Conservation (phyloP, 495 filamentous ascomycete species). For the Penicillium odoratum region DNA sequence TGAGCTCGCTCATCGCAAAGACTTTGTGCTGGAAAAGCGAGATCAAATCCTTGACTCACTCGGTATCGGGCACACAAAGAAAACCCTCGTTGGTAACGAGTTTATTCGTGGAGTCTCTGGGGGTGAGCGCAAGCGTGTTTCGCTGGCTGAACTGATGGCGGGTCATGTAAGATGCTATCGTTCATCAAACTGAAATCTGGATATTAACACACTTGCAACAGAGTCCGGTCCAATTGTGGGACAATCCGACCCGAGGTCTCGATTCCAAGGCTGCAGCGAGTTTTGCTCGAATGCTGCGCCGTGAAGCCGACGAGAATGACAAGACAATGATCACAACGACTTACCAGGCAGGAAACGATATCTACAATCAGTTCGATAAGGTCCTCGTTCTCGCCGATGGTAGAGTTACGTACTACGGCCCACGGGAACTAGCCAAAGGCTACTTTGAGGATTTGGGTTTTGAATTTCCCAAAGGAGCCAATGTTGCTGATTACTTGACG, state of each 20-base stretch:
- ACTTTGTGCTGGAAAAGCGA: slow-evolving; percentile 64
- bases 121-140: slow-evolving; percentile 82
- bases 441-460: slow-evolving; percentile 77
- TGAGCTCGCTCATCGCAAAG: slow-evolving; percentile 48
- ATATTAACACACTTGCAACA: slow-evolving; percentile 4
- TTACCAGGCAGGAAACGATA: slow-evolving; percentile 78
- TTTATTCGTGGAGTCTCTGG: slow-evolving; percentile 80
- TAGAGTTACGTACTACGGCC: slow-evolving; percentile 76
- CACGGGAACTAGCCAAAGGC: slow-evolving; percentile 54
- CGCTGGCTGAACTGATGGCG: slow-evolving; percentile 70
- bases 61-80: slow-evolving; percentile 72
- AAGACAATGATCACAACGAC: slow-evolving; percentile 73
- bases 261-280: slow-evolving; percentile 81
- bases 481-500: slow-evolving; percentile 77
- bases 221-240: slow-evolving; percentile 83
- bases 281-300: slow-evolving; percentile 67
- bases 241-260: slow-evolving; percentile 75
- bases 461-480: slow-evolving; percentile 65
- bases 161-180: slow-evolving; percentile 42
- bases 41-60: slow-evolving; percentile 76
- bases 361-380: slow-evolving; percentile 79
- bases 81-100: slow-evolving; percentile 81
- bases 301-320: slow-evolving; percentile 63
- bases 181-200: neutral
- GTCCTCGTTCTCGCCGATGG: slow-evolving; percentile 77